A percentile compares a stretch with the other conserved stretches of the same genome.
phyloP scores from a whole-genome alignment of 768 basidiomycete genomes.

The Russula dissimulans region DNA sequence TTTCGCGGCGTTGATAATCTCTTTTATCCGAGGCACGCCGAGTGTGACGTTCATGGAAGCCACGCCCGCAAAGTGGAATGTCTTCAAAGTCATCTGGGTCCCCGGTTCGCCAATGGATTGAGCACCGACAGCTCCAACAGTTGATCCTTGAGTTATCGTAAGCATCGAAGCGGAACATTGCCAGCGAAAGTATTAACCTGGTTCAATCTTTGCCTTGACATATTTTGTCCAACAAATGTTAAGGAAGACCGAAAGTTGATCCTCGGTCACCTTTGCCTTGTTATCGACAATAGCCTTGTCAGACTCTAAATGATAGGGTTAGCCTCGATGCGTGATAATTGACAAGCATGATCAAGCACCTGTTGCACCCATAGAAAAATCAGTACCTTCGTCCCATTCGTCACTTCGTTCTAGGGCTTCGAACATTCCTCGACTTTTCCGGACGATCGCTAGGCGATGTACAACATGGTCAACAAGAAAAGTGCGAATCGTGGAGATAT shows the following conservation, averaged over 20 bases:
- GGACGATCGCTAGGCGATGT: slow-evolving; percentile 51
- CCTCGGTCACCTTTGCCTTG: slow-evolving; percentile 77
- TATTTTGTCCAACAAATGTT: slow-evolving; percentile 88
- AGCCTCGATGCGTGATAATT: not conserved
- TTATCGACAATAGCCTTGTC: slow-evolving; percentile 79
- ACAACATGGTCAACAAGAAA: slow-evolving; percentile 68
- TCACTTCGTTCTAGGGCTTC: slow-evolving; percentile 65
- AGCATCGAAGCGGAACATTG: not conserved
- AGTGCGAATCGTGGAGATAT: slow-evolving; percentile 54
- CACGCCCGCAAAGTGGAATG: slow-evolving; percentile 99
- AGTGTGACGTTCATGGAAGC: slow-evolving; percentile 99
- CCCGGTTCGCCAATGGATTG: slow-evolving; percentile 99
- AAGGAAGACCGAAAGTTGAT: slow-evolving; percentile 71
- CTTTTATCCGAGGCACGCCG: slow-evolving; percentile 99
- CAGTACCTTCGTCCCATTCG: slow-evolving; percentile 72
- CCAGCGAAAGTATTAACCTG: slow-evolving; percentile 40
- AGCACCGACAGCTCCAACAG: slow-evolving; percentile 96
- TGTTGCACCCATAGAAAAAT: slow-evolving; percentile 66
- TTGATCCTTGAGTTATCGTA: slow-evolving; percentile 56
- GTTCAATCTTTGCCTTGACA: slow-evolving; percentile 93
- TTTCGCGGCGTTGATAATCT: slow-evolving; percentile 99
- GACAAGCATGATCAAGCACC: slow-evolving; percentile 30
- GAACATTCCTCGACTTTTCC: slow-evolving; percentile 71
- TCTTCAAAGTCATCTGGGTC: slow-evolving; percentile 99
- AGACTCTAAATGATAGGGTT: slow-evolving; percentile 35